These are phyloP conservation scores for Neckera pumila DNA, from an alignment of 225 moss, liverwort and hornwort genomes.

Conservation along the genomic window DNA sequence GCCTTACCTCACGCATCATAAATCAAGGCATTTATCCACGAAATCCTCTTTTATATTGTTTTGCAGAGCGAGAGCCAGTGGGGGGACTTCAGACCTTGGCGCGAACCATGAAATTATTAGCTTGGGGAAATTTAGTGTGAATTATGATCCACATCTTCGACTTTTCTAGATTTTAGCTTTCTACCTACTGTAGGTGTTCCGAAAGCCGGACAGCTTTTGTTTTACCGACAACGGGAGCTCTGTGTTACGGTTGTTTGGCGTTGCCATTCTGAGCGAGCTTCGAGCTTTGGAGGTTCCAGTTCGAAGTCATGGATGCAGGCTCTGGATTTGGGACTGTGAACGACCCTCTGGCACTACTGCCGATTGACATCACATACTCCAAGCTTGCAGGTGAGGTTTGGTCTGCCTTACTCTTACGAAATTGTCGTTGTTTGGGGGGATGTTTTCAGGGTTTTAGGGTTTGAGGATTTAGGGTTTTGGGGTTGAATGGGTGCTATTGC, in stretches of 20 bases:
- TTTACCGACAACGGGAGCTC: not conserved
- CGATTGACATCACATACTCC: slow-evolving; percentile 87
- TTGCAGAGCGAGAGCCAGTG: not conserved
- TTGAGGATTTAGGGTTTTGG: not conserved
- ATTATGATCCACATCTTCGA: not conserved
- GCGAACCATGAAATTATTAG: not conserved
- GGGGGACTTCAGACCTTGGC: not conserved
- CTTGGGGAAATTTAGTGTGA: not conserved
- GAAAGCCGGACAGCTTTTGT: not conserved
- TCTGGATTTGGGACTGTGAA: not conserved
- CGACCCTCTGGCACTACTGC: slow-evolving; percentile 49
- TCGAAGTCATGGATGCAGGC: slow-evolving; percentile 5
- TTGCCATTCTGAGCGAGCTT: not conserved
- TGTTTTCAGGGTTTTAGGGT: too few relatives aligned
- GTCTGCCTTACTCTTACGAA: not conserved
- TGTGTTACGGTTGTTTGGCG: not conserved
- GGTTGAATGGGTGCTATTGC: not conserved
- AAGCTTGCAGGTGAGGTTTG: slow-evolving; percentile 61
- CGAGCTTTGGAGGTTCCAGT: not conserved
- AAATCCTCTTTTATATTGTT: not conserved
- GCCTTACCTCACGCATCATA: not conserved
- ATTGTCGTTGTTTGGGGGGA: not conserved
- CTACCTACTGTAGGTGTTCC: not conserved
- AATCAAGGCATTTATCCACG: not conserved
- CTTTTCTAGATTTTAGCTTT: not conserved